Conservation (phyloP, 2,329 filamentous ascomycete species). For the Fusarium nurragi region DNA sequence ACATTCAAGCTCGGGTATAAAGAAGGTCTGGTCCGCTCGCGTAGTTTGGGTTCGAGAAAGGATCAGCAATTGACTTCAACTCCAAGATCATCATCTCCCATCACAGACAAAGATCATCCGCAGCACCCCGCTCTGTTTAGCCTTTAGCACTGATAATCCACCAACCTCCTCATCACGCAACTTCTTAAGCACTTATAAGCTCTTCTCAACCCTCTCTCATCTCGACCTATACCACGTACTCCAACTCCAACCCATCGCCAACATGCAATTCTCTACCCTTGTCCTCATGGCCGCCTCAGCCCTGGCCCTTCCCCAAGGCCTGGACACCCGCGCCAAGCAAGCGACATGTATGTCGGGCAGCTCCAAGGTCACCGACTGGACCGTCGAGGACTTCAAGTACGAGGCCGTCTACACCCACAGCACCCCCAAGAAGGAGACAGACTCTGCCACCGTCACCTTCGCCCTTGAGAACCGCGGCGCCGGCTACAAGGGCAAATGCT, state of each 20-base stretch:
- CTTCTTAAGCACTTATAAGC: not conserved
- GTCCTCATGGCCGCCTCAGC: conserved; percentile 44
- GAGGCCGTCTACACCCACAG: conserved; percentile 58
- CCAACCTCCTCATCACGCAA: conserved; percentile 21
- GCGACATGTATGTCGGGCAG: conserved; percentile 40
- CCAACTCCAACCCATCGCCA: conserved; percentile 13
- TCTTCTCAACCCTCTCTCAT: not conserved
- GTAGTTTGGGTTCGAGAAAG: not conserved
- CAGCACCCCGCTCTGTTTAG: conserved; percentile 14
- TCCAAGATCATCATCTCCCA: conserved; percentile 15
- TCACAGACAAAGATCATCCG: conserved; percentile 32
- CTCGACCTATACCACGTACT: not conserved
- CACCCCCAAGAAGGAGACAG: conserved; percentile 60
- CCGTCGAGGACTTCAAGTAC: conserved; percentile 57
- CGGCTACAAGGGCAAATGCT: conserved; percentile 53
- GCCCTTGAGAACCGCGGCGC: conserved; percentile 59
- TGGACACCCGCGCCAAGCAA: conserved; percentile 9
- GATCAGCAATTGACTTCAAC: conserved; percentile 16
- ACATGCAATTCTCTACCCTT: conserved; percentile 42
- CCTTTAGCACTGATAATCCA: conserved; percentile 7
- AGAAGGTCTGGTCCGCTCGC: conserved; percentile 20
- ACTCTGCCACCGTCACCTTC: conserved; percentile 58
- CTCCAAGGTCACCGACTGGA: conserved; percentile 49
- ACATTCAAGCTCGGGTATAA: conserved; percentile 19
- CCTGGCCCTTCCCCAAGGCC: conserved; percentile 40